phyloP scores from a whole-genome alignment of 352 stramenopile species.

The Globisporangium sylvaticum region DNA sequence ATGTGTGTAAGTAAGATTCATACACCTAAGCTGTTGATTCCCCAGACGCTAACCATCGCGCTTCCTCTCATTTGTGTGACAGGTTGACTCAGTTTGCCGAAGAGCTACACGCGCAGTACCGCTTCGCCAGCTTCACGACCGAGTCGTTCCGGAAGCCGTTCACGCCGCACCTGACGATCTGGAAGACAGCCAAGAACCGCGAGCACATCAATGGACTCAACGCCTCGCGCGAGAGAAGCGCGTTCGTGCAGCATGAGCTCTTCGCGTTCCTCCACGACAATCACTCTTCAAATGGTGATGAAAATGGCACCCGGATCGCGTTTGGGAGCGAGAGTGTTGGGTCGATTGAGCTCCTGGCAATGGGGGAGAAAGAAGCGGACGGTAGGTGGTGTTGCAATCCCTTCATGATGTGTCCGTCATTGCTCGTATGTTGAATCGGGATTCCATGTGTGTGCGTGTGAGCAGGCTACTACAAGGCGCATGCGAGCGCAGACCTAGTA shows the following conservation, averaged over 20 bases:
- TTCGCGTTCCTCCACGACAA: not conserved
- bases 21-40: not conserved
- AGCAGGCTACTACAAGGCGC: not conserved
- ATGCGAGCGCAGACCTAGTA: not conserved
- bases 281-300: not conserved
- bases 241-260: slow-evolving; percentile 6
- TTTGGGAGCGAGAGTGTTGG: not conserved
- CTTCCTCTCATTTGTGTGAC: not conserved
- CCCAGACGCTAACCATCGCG: not conserved
- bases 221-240: not conserved
- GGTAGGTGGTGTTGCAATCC: not conserved
- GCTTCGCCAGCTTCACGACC: slow-evolving; percentile 22
- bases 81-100: slow-evolving; percentile 29
- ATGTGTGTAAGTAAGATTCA: slow-evolving; percentile 3
- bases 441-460: not conserved
- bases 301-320: not conserved
- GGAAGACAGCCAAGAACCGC: slow-evolving; percentile 32
- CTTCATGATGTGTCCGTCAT: not conserved
- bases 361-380: slow-evolving; percentile 1
- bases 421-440: not conserved
- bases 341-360: slow-evolving; percentile 4
- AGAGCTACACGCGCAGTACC: slow-evolving; percentile 23
- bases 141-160: slow-evolving; percentile 31
- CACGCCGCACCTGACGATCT: slow-evolving; percentile 45
- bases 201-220: slow-evolving; percentile 17